A percentile compares a stretch with the other conserved stretches of the same genome.
Evolutionary conservation across 179 eudicot species (phyloP).

Genomic region (Beta macrorhiza): DNA sequence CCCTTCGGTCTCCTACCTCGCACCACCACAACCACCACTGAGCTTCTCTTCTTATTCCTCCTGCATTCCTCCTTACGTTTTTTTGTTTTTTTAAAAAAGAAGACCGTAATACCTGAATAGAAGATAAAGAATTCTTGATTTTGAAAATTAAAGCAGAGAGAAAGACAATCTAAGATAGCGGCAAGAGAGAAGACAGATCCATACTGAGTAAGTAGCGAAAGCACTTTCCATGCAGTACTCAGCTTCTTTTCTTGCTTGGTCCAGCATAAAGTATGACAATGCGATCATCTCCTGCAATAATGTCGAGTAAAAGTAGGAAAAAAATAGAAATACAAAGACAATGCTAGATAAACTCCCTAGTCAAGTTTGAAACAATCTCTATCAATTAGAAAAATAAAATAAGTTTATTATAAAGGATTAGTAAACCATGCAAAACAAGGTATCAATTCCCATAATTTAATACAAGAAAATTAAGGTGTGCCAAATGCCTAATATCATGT

Average conservation of each 20-base stretch:
- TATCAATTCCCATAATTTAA: neutral
- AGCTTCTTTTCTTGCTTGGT: constrained; percentile 90
- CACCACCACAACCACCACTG: too few relatives aligned
- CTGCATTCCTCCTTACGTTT: too few relatives aligned
- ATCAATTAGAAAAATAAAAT: neutral
- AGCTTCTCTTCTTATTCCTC: too few relatives aligned
- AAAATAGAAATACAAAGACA: neutral
- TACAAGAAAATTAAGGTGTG: neutral
- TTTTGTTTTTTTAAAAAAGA: too few relatives aligned
- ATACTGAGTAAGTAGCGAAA: constrained; percentile 75
- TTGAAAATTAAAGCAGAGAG: too few relatives aligned
- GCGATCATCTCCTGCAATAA: constrained; percentile 92
- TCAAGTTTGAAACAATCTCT: neutral
- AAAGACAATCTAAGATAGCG: neutral
- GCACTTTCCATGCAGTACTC: constrained; percentile 97
- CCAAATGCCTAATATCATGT: neutral
- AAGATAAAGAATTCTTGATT: too few relatives aligned
- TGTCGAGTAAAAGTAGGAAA: neutral
- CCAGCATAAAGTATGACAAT: constrained; percentile 78
- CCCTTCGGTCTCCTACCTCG: too few relatives aligned
- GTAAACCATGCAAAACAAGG: neutral
- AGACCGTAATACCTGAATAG: too few relatives aligned
- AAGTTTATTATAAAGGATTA: neutral
- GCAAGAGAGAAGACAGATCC: constrained; percentile 19
- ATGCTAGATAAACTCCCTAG: neutral